Evolutionary conservation across 2,329 filamentous ascomycete species (phyloP).

Genomic region (Botrytis fragariae): DNA sequence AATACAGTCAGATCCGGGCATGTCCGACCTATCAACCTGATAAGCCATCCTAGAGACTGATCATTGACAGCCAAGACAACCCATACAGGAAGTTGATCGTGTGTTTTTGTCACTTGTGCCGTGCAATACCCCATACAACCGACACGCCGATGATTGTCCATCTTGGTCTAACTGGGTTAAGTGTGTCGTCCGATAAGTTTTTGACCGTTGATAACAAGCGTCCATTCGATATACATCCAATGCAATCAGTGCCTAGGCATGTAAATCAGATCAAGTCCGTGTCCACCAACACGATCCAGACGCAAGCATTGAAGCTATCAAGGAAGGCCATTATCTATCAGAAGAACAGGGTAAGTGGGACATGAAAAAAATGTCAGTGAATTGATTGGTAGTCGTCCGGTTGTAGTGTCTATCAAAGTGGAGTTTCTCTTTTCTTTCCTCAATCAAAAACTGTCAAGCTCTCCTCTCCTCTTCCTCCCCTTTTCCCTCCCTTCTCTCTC

Average conservation of each 20-base stretch:
- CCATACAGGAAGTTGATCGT: not conserved
- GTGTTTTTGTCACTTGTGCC: not conserved
- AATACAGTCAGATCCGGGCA: conserved; percentile 1
- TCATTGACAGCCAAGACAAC: not conserved
- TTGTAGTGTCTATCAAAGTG: not conserved
- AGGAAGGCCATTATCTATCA: not conserved
- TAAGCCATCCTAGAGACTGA: conserved; percentile 10
- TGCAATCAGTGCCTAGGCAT: not conserved
- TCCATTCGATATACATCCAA: not conserved
- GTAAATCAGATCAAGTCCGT: not conserved
- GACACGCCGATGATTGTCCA: not conserved
- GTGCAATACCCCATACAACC: not conserved
- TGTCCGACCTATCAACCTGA: conserved; percentile 1
- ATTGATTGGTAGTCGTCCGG: not conserved
- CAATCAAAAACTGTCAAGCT: not conserved
- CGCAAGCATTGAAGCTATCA: not conserved
- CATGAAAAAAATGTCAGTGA: not conserved
- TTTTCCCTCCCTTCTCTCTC: not conserved
- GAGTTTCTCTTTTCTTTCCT: not conserved
- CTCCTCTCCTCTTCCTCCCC: not conserved
- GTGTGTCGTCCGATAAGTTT: not conserved
- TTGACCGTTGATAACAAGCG: not conserved
- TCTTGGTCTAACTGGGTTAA: not conserved
- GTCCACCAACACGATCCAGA: not conserved
- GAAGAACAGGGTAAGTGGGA: not conserved